Base-by-base conservation (phyloP, 108 stramenopile genomes). In the Nitzschia sp. region DNA sequence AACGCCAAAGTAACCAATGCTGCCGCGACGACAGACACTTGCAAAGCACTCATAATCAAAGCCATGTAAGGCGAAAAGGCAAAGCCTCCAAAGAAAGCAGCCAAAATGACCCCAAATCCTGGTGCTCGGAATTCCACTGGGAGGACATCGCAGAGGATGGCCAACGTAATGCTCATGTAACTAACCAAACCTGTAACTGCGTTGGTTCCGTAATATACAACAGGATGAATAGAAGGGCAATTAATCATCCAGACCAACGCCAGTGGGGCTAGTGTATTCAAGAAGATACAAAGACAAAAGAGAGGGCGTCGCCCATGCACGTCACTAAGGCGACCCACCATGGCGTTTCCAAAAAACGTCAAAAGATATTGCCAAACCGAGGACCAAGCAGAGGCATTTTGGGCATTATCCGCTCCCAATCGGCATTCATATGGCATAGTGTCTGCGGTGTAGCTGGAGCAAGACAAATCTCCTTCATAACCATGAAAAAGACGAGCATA, bases 271-370 rank as follows among this genome's bases (percentile, higher is more conserved):
- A 87, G 65, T n/a, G 74, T 29, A 48, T 64, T 69, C 1, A 88
- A 73, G 0, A 83, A 75, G 14, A 83, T 75, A 0, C 87, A 70
- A 7, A 83, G 38, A 7, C 83, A 51, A 11, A 93, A 72, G 10
- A 88, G 51, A 0, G 48, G 57, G 51, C 82, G 38, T 70, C 91
- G 59, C 34, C 91, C 91, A 48, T 77, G 63, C 19, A 70, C 67
- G 70, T 92, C 91, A 69, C 81, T 85, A 14, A 80, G 65, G 48
- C 83, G 84, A 29, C 91, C 88, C 58, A 90, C 66, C 52, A 88
- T 53, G 17, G 85, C 74, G 66, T 82, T 88, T 19, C 73, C 81
- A 22, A 82, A 62, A 20, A 92, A 79, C 12, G 78, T 78, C 41
- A 87, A 64, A 0, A 64, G 0, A 63, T 85, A 82, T 6, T 70